phyloP scores from a whole-genome alignment of 805 yeast genomes.

The Candida ficus region DNA sequence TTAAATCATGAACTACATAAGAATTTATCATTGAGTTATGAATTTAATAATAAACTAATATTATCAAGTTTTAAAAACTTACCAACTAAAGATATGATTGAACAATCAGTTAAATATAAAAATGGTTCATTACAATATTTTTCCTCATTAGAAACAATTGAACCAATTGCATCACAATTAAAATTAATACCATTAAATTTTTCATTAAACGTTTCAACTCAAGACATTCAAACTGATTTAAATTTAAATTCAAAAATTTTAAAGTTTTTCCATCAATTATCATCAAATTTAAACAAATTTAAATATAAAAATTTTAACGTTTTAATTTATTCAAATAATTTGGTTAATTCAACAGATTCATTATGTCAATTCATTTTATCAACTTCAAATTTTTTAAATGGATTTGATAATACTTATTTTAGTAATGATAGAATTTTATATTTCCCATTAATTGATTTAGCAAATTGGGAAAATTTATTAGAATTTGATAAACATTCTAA shows the following conservation, averaged over 20 bases:
- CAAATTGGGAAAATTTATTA: constrained; percentile 43
- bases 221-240: constrained; percentile 19
- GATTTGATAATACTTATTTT: constrained; percentile 36
- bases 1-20: constrained; percentile 14
- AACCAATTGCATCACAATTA: constrained; percentile 31
- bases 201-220: constrained; percentile 16
- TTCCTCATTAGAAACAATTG: constrained; percentile 29
- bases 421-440: constrained; percentile 36
- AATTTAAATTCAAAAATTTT: constrained; percentile 22
- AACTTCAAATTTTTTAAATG: constrained; percentile 38
- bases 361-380: constrained; percentile 36
- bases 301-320: constrained; percentile 36
- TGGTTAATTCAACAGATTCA: constrained; percentile 30
- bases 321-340: constrained; percentile 32
- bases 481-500: constrained; percentile 17
- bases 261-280: constrained; percentile 26
- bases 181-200: constrained; percentile 27
- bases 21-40: constrained; percentile 16
- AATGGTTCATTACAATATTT: constrained; percentile 21
- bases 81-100: constrained; percentile 8
- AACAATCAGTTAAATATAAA: constrained; percentile 16
- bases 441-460: constrained; percentile 59
- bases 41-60: constrained; percentile 18
- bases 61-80: constrained; percentile 22
- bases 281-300: constrained; percentile 31